Evolutionary conservation across 352 stramenopile genomes (phyloP).

Genomic region (Blastocystis sp.): DNA sequence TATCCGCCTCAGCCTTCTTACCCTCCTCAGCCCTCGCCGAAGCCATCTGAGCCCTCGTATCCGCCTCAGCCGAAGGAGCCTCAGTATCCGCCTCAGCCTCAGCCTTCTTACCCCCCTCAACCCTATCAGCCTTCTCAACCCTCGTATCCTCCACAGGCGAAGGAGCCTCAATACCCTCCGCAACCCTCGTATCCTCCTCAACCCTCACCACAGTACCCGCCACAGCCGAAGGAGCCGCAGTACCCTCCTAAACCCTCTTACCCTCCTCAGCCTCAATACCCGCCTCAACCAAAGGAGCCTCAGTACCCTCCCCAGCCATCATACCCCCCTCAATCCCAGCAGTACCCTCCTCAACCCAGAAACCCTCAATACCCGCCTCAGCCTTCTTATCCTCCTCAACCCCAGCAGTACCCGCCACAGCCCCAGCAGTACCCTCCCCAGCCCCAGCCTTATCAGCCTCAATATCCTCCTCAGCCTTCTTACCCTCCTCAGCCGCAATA

Average conservation of each 20-base stretch:
- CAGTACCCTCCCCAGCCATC: constrained; percentile 19
- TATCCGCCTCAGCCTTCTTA: not conserved
- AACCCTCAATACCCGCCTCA: not conserved
- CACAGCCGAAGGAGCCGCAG: constrained; percentile 4
- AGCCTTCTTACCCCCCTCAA: not conserved
- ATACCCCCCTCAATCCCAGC: not conserved
- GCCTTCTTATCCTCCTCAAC: not conserved
- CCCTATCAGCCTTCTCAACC: not conserved
- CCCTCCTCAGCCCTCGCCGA: constrained; percentile 11
- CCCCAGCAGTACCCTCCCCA: not conserved
- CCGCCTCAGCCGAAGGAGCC: not conserved
- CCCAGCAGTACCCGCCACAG: not conserved
- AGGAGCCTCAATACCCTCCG: constrained; percentile 21
- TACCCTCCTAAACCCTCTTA: not conserved
- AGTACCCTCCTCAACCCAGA: not conserved
- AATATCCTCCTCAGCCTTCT: constrained; percentile 25
- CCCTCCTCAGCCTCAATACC: constrained; percentile 10
- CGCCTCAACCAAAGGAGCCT: not conserved
- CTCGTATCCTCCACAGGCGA: not conserved
- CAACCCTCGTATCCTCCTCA: constrained; percentile 4
- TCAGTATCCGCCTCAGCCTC: constrained; percentile 28
- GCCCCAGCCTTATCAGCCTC: not conserved
- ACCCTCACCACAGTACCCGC: not conserved
- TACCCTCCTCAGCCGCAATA: not conserved
- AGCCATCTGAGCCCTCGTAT: not conserved